Conservation (phyloP, 306 rosid species). For the Pterocarpus macrocarpus region DNA sequence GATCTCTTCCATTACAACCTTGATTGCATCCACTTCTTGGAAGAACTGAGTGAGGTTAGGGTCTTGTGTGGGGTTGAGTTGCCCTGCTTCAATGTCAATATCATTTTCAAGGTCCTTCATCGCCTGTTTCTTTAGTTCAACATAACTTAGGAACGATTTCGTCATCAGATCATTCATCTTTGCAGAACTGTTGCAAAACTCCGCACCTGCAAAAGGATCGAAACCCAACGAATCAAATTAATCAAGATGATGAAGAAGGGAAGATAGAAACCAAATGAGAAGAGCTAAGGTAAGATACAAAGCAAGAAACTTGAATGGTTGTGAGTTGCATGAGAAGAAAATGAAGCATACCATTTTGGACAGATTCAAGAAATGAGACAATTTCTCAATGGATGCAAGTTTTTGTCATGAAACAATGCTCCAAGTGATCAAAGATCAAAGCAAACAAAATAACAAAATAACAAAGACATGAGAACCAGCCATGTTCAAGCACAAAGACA, state of each 20-base stretch:
- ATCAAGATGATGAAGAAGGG: background rate
- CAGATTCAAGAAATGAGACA: conserved; percentile 59
- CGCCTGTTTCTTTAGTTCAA: conserved; percentile 82
- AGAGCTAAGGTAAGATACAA: background rate
- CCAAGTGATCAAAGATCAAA: conserved; percentile 49
- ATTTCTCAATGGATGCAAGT: conserved; percentile 49
- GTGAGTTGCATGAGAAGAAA: conserved; percentile 27
- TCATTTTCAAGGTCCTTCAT: conserved; percentile 65
- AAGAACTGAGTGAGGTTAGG: conserved; percentile 80
- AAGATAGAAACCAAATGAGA: background rate
- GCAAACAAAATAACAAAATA: background rate
- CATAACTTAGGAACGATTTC: conserved; percentile 90
- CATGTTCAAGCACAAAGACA: background rate
- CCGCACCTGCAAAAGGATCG: conserved; percentile 49
- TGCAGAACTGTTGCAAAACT: conserved; percentile 45
- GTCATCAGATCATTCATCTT: conserved; percentile 98
- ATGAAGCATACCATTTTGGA: conserved; percentile 50
- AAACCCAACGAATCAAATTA: conserved; percentile 17
- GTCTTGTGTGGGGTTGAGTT: conserved; percentile 70
- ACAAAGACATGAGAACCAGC: background rate
- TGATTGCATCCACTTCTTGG: conserved; percentile 69
- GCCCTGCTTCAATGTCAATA: conserved; percentile 71
- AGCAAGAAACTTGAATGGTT: conserved; percentile 33
- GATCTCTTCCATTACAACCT: conserved; percentile 86
- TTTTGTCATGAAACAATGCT: conserved; percentile 30